phyloP scores from a whole-genome alignment of 2,329 filamentous ascomycete species.

The Aureobasidium sp. region DNA sequence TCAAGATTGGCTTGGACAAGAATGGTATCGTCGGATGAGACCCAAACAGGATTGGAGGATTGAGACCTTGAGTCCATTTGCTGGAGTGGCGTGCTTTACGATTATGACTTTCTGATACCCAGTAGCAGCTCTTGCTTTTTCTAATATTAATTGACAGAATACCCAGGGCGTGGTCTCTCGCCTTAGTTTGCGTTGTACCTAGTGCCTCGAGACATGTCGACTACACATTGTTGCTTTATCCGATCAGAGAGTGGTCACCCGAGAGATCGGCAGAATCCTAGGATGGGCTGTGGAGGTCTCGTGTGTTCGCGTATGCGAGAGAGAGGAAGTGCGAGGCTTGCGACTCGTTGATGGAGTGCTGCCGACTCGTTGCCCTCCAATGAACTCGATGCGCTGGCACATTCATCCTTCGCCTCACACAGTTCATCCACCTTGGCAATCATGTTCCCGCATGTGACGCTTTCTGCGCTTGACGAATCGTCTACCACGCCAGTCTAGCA shows the following conservation, averaged over 20 bases:
- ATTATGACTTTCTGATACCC: slow-evolving; percentile 10
- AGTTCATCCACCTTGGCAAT: background rate
- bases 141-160: background rate
- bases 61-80: background rate
- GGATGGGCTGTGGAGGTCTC: background rate
- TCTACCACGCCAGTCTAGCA: background rate
- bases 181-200: background rate
- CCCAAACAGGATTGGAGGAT: background rate
- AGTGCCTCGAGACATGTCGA: background rate
- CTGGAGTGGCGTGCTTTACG: background rate
- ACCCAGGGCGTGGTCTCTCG: background rate
- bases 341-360: background rate
- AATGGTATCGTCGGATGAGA: slow-evolving; percentile 24
- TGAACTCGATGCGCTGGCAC: slow-evolving; percentile 2
- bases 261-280: background rate
- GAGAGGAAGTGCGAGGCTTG: background rate
- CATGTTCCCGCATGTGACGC: background rate
- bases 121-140: slow-evolving; percentile 7
- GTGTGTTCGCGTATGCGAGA: background rate
- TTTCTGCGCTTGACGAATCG: background rate
- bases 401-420: background rate
- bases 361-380: background rate
- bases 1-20: slow-evolving; percentile 26
- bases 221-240: background rate
- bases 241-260: background rate